Percentiles rank a stretch among this genome's conserved stretches.
Evolutionary conservation across 768 basidiomycete genomes (phyloP).

Genomic region (Paxillus rubicundulus): DNA sequence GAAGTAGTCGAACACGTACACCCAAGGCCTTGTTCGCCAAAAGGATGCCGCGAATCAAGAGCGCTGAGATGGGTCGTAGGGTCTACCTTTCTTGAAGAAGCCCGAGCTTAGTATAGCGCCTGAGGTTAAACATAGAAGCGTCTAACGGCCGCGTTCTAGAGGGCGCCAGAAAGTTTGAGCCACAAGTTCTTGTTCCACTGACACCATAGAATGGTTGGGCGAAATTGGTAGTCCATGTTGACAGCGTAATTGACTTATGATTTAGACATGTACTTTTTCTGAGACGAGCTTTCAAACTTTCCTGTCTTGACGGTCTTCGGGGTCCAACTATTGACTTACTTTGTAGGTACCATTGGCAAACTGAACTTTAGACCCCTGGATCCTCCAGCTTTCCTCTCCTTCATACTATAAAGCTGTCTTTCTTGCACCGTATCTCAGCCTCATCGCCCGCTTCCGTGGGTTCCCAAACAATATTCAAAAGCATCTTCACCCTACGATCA

Average conservation of each 20-base stretch:
- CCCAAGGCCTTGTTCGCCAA: constrained; percentile 3
- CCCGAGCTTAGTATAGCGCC: too few relatives aligned
- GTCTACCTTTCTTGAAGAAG: not conserved
- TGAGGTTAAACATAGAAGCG: too few relatives aligned
- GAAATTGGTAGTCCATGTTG: too few relatives aligned
- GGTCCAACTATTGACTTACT: not conserved
- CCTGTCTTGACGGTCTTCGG: too few relatives aligned
- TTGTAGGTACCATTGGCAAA: not conserved
- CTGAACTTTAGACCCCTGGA: not conserved
- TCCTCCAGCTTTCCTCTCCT: not conserved
- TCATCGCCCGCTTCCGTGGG: not conserved
- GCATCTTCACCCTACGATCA: not conserved
- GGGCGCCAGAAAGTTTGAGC: too few relatives aligned
- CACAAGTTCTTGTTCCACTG: too few relatives aligned
- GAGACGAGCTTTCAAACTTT: too few relatives aligned
- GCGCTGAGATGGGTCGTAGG: not conserved
- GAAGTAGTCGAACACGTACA: not conserved
- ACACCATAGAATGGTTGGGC: too few relatives aligned
- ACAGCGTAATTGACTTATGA: too few relatives aligned
- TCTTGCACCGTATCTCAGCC: not conserved
- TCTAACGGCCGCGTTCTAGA: too few relatives aligned
- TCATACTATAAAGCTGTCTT: not conserved
- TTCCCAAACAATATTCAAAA: not conserved
- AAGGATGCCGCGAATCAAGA: not conserved
- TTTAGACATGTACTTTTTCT: too few relatives aligned